Evolutionary conservation across 495 filamentous ascomycete genomes (phyloP), one percentile per base, ranked within the genome.

Genomic region (Cercophora newfieldiana): DNA sequence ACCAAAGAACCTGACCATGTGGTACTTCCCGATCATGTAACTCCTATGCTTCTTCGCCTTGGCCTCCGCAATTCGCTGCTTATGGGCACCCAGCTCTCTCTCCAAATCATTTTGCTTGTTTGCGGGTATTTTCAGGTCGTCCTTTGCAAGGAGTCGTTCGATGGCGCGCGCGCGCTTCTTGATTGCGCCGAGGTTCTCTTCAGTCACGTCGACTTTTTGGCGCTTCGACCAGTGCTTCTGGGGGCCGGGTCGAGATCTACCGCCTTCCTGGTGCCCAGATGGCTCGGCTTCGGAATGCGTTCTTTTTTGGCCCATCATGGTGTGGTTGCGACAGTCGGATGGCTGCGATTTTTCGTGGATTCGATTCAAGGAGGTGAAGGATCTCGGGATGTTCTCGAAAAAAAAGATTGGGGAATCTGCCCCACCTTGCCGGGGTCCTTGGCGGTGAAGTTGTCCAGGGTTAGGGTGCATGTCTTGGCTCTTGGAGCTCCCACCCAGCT

Each of bases 1-100:
- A 91, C 93, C 85, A 84, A 90, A 91, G 75, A 99, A 99, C 56
- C 95, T 83, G 25, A 97, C 90, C 86, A 95, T 97, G 74, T 97
- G 94, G 73, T 97, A 99, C 71, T 88, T 92, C 73, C 83, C 85
- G 57, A 94, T 94, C 85, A 96, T 90, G 61, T 85, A 82, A 66
- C 86, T 84, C 66, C 89, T 85, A 58, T 79, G 77, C 72, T 85
- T 88, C 68, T 88, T 87, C 14, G 84, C 76, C 28, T 78, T 70
- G 24, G 80, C 79, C 49, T 81, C 78, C 25, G 76, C 82, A 19
- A 98, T 81, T 68, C 94, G 91, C 61, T 87, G 83, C 74, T 91
- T 83, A 74, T 91, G 92, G 0, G 88, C 88, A 24, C 82, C 83
- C 51, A 97, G 79, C 55, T 94, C 94, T 31, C 94, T 87, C 76